Evolutionary conservation across 2,329 filamentous ascomycete species (phyloP), one percentile per base, ranked within the genome.

Genomic region (Trichoderma cornu-damae): DNA sequence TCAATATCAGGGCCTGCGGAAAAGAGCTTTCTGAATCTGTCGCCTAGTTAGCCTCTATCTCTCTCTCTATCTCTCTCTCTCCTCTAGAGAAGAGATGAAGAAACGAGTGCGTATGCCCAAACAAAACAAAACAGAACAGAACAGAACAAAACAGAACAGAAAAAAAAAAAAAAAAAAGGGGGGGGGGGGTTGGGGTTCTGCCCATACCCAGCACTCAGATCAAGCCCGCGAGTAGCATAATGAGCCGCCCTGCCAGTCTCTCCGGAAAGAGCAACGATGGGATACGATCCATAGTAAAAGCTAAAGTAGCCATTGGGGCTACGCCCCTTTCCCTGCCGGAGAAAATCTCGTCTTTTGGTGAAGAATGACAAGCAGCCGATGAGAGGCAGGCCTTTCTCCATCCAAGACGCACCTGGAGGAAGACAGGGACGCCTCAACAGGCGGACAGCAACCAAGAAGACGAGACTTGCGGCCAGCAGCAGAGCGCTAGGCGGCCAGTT

Each of bases 361-460:
- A 79, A 81, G 69, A 79, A 81, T 0, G 67, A 66, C 24, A 73
- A 57, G 1, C 73, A 69, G 2, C 78, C 78, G 3, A 78, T 57
- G 7, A 81, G 60, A 0, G 79, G 78, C 63, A 64, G 72, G 6
- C 63, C 59, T 48, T 61, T 61, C 18, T 67, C 30, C n/a, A 63
- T 55, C 12, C 46, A 61, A 2, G 68, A 69, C 4, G 68, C 64
- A 7, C 63, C 63, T 4, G 43, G 46, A 11, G 66, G 66, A 24
- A 69, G 60, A 11, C 52, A 46, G 4, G 64, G 62, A 14, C 67
- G 65, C 16, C 14, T 47, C 7, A 52, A 11, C 18, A 44, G 44
- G 26, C 60, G 51, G 9, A 28, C 14, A 24, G 58, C 8, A 16
- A 60, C n/a, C 16, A 62, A 18, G 3, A 44, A 18, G n/a, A 48